Base-by-base conservation (phyloP, 2,329 filamentous ascomycete genomes). In the Lecanicillium sp. region DNA sequence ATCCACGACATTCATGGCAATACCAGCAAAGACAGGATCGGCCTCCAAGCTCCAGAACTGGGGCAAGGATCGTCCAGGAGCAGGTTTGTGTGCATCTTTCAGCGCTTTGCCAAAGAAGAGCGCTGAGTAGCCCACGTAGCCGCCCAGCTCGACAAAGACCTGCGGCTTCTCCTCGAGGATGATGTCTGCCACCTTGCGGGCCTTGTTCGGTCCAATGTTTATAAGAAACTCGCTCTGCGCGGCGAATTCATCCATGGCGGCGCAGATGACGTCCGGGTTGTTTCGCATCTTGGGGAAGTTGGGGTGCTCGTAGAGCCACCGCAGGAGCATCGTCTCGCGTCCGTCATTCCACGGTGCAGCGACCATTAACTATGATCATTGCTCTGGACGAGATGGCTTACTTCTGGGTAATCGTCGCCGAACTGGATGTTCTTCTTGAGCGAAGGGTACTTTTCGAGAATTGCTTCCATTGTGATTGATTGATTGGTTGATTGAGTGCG, bases 71-170 rank as follows among this genome's bases (percentile, higher is more conserved):
- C n/a, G n/a, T n/a, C n/a, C n/a, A n/a, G n/a, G n/a, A n/a, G n/a
- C n/a, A n/a, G n/a, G n/a, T 3, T 84, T 85, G 10, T 83, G 84
- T 3, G 75, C 75, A 42, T 75, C 72, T 50, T 77, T 77, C 14
- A 87, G 68, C 1, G 83, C 82, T 29, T 80, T 73, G 37, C 79
- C 85, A 59, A 90, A 91, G 1, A 89, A 72, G 51, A 93, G 81
- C 51, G 83, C 83, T 0, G 87, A 91, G 69, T 93, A 93, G 35
- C 87, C 87, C 17, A 90, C 75, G 63, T 91, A 93, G 41, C 86
- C 84, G 39, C 88, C 87, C 0, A 93, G 73, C 61, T 94, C 87
- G 39, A 78, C 78, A 80, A 90, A 87, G 3, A 73, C 73, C 46
- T 78, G 64, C 1, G 86, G 86, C 61, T 84, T 86, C 40, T 75